phyloP scores from a whole-genome alignment of 1,139 yeast genomes.

The Protomyces inouyei region DNA sequence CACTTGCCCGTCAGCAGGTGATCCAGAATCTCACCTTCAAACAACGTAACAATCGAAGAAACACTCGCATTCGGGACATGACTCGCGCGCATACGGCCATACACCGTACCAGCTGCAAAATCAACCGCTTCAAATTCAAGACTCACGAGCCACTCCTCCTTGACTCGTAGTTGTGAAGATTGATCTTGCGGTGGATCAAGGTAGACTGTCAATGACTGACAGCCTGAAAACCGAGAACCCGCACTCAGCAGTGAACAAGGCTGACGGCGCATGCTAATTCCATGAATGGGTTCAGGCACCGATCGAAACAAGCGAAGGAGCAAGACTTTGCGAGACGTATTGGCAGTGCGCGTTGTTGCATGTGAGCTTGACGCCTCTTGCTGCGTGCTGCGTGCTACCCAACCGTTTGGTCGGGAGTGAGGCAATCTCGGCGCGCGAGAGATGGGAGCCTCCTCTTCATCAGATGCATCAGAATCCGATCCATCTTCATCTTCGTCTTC shows the following conservation, averaged over 20 bases:
- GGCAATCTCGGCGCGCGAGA: no score
- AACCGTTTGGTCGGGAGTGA: no score
- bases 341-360: no score
- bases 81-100: background rate
- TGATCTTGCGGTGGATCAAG: background rate
- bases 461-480: no score
- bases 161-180: background rate
- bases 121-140: background rate
- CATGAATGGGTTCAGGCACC: no score
- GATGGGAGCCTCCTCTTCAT: no score
- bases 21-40: background rate
- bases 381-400: no score
- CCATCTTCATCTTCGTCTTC: background rate
- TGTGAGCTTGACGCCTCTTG: no score
- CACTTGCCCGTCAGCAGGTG: background rate
- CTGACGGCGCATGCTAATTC: background rate
- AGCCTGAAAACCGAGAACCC: background rate
- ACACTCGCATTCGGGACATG: constrained; percentile 1
- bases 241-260: background rate
- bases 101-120: background rate
- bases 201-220: background rate
- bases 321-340: no score
- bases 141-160: background rate
- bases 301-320: no score
- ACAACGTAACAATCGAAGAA: background rate